Conservation (phyloP, 768 basidiomycete species). For the Trametopsis cervina region DNA sequence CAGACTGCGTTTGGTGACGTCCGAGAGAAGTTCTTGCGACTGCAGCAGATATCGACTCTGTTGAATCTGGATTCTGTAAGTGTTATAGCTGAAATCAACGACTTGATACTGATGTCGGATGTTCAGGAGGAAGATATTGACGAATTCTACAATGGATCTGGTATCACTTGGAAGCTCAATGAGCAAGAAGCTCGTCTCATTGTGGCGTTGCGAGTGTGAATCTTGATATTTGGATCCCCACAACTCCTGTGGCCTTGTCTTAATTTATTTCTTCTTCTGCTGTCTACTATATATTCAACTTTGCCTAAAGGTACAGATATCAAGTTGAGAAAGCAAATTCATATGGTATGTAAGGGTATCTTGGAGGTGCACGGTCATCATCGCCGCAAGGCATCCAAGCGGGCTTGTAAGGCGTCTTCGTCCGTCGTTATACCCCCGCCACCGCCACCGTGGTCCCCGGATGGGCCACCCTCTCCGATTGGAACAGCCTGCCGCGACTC, state of each 20-base stretch:
- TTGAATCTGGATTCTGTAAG: slow-evolving; percentile 80
- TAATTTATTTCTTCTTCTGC: background rate
- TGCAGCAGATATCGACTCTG: slow-evolving; percentile 91
- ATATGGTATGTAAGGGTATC: background rate
- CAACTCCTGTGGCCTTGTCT: too few relatives aligned
- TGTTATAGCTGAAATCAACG: too few relatives aligned
- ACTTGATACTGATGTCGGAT: too few relatives aligned
- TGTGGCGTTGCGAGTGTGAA: slow-evolving; percentile 44
- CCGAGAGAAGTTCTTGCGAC: slow-evolving; percentile 82
- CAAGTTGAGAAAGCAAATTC: background rate
- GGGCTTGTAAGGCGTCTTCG: slow-evolving; percentile 90
- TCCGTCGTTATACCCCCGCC: slow-evolving; percentile 47
- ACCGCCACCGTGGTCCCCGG: slow-evolving; percentile 30
- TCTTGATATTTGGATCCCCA: background rate
- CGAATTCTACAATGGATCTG: slow-evolving; percentile 90
- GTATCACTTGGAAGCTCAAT: slow-evolving; percentile 82
- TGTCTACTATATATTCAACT: background rate
- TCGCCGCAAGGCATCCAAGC: slow-evolving; percentile 83
- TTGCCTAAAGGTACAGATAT: slow-evolving; percentile 1
- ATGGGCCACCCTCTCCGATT: slow-evolving; percentile 58
- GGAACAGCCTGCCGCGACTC: slow-evolving; percentile 76
- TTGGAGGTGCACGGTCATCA: slow-evolving; percentile 32
- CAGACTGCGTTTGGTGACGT: slow-evolving; percentile 89
- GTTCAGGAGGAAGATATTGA: slow-evolving; percentile 90
- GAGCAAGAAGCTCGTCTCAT: slow-evolving; percentile 71